Percentiles rank a stretch among this genome's conserved stretches.
Evolutionary conservation across 2,329 filamentous ascomycete genomes (phyloP).

Genomic region (Plectosphaerella plurivora): DNA sequence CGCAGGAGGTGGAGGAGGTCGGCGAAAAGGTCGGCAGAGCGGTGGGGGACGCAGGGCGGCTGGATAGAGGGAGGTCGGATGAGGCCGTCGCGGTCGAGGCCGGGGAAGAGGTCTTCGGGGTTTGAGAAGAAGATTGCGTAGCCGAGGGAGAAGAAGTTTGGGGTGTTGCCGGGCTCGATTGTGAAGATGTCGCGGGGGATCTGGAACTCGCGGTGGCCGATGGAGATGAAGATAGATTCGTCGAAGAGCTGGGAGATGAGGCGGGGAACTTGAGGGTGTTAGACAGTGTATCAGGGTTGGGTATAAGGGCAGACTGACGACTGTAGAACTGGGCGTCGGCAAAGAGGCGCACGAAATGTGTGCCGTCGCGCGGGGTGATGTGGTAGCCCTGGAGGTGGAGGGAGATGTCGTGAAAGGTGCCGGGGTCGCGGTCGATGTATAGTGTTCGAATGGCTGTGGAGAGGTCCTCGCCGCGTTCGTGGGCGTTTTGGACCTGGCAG

Average conservation of each 20-base stretch:
- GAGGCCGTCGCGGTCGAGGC: slow-evolving; percentile 71
- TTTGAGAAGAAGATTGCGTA: slow-evolving; percentile 84
- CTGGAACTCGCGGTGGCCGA: slow-evolving; percentile 82
- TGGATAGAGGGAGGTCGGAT: slow-evolving; percentile 83
- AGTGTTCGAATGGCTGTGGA: slow-evolving; percentile 63
- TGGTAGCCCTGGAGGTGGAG: slow-evolving; percentile 91
- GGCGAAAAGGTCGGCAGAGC: slow-evolving; percentile 77
- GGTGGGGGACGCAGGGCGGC: slow-evolving; percentile 75
- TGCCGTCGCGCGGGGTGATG: slow-evolving; percentile 72
- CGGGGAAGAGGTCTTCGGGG: slow-evolving; percentile 78
- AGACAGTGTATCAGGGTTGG: background rate
- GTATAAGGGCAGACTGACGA: slow-evolving; percentile 41
- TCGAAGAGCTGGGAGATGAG: slow-evolving; percentile 88
- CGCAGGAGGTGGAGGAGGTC: slow-evolving; percentile 78
- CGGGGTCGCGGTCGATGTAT: slow-evolving; percentile 91
- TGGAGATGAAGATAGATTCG: slow-evolving; percentile 86
- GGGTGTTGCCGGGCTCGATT: slow-evolving; percentile 73
- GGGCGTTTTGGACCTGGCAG: slow-evolving; percentile 67
- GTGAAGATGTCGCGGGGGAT: slow-evolving; percentile 86
- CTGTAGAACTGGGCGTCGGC: slow-evolving; percentile 95
- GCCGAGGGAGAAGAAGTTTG: slow-evolving; percentile 92
- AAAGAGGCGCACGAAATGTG: slow-evolving; percentile 87
- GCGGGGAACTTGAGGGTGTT: slow-evolving; percentile 63
- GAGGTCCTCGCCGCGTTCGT: slow-evolving; percentile 51
- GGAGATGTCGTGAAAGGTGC: slow-evolving; percentile 84